These are phyloP conservation scores for Adenanthera pavonina DNA, from an alignment of 306 rosid species.

Conservation along the genomic window DNA sequence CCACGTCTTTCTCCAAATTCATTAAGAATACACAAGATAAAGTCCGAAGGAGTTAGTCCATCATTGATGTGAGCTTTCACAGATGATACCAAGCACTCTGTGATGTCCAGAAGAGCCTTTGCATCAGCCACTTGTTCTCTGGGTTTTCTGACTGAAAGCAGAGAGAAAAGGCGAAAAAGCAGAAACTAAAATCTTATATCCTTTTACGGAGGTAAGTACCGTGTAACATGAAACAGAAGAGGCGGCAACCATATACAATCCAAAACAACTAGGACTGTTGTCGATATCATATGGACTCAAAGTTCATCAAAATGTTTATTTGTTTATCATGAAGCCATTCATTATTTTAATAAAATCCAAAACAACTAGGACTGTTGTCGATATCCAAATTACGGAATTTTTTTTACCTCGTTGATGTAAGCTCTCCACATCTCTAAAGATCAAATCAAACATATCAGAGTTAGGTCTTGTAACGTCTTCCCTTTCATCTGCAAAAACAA, in stretches of 20 bases:
- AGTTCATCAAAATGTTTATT: background rate
- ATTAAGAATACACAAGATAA: conserved; percentile 40
- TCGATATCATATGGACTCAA: background rate
- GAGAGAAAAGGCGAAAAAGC: conserved; percentile 6
- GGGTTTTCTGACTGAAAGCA: conserved; percentile 46
- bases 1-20: conserved; percentile 43
- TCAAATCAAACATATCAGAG: conserved; percentile 38
- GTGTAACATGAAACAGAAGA: conserved; percentile 3
- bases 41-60: conserved; percentile 49
- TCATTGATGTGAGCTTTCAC: conserved; percentile 32
- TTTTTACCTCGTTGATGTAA: conserved; percentile 52
- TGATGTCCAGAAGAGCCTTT: conserved; percentile 48
- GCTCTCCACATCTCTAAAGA: conserved; percentile 47
- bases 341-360: background rate
- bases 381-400: conserved; percentile 5
- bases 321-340: background rate
- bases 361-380: background rate
- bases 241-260: background rate
- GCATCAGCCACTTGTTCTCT: conserved; percentile 64
- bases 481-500: conserved; percentile 42
- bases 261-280: no score
- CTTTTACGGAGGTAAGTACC: conserved; percentile 3
- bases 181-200: background rate
- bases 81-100: conserved; percentile 45
- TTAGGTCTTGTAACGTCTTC: conserved; percentile 43